Base-by-base conservation (phyloP, 129 eudicot species). In the Apium graveolens region DNA sequence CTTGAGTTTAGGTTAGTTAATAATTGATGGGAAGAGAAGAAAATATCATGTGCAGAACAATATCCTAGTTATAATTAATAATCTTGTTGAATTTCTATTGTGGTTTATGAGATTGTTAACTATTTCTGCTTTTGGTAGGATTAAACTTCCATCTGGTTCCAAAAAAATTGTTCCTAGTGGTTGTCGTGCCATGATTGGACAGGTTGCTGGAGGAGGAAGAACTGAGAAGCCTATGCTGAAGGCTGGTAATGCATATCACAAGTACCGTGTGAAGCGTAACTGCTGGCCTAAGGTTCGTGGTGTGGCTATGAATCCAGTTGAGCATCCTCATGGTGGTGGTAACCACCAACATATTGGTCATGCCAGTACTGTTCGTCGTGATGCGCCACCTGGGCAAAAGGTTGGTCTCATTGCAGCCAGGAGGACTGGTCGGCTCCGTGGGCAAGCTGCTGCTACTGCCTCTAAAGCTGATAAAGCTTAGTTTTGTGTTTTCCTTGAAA, bases 291-390 rank as follows among this genome's bases (percentile, higher is more conserved):
- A n/a, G n/a, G n/a, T n/a, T n/a, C n/a, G n/a, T n/a, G n/a, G n/a
- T n/a, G n/a, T n/a, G n/a, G n/a, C n/a, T n/a, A n/a, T n/a, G n/a
- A n/a, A n/a, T n/a, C n/a, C n/a, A n/a, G n/a, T n/a, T n/a, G n/a
- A n/a, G n/a, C n/a, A n/a, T n/a, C n/a, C n/a, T n/a, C n/a, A n/a
- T n/a, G n/a, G n/a, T n/a, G n/a, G n/a, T n/a, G n/a, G n/a, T n/a
- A n/a, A 94, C 93, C 97, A 94, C 71, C 98, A 94, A 85, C 98
- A 95, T 80, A 90, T 91, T 78, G 98, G 98, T 84, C 98, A 95
- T 43, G 96, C 98, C 29, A 88, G 92, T 78, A 94, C 97, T 0
- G 98, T 94, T 12, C 93, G 98, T 5, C 93, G 98, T 81, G 98
- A 94, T 79, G 98, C 97, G 26, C 97, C 96, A 14, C 97, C 96